Evolutionary conservation across 176 grass and related monocot genomes (phyloP), one percentile per base, ranked within the genome.

Genomic region (Cymbopogon citratus): DNA sequence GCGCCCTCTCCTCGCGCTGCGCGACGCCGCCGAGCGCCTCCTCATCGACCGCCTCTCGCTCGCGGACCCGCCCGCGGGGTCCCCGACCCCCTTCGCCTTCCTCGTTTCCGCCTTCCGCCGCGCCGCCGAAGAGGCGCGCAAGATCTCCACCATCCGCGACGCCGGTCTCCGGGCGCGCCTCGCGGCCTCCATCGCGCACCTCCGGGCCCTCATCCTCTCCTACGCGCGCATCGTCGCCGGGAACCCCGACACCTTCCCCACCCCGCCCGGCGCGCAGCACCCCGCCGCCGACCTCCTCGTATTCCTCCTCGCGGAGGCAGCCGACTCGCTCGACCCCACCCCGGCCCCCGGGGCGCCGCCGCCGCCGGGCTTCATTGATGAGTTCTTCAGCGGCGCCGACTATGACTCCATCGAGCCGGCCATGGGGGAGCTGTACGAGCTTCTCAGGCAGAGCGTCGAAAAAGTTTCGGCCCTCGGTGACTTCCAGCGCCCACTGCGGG

Each of bases 21-120:
- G 85, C 41, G 92, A 95, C 68, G 60, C 46, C 68, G 63, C 87
- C 72, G 91, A 98, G 84, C 91, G 92, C 25, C 34, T 95, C 79
- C 89, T 98, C 29, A 91, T 98, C 79, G 96, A 98, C 65, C 96
- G 96, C 19, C 92, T 98, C 63, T 98, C 90, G 34, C 71, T 87
- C 31, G 71, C 84, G 6, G 85, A 87, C 66, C 83, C 78, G 14
- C 63, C 85, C 21, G 18, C 75, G 1, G 64, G 11, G 19, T 81
- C 90, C 2, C 84, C 74, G 15, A 66, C 90, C 23, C 87, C 92
- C 66, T 95, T 95, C 79, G 36, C 74, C 39, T 98, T 88, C 73
- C 87, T 98, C 66, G 82, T 73, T 57, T 66, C 84, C 15, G 86
- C 88, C 90, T 95, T 91, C 84, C 77, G 85, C 79, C 96, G 96